Base-by-base conservation (phyloP, 192 early-diverging fungal genomes). In the Umbelopsis sp. region DNA sequence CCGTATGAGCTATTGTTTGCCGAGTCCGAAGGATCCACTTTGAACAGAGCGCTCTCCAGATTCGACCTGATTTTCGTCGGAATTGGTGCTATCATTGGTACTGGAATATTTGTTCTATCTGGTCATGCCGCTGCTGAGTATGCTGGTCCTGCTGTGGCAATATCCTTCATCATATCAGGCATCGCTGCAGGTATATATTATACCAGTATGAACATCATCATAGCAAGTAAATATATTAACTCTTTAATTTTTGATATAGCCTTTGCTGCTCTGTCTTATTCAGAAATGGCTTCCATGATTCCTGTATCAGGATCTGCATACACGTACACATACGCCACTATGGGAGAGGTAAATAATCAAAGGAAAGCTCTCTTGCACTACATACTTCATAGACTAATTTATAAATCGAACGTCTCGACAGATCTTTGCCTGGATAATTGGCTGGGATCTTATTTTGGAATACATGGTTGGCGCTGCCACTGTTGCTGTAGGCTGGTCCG, bases 401-500 rank as follows among this genome's bases (percentile, higher is more conserved):
- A 12, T 30, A 3, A 49, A 3, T 15, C 37, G 16, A 5, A 25
- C 12, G 9, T 10, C n/a, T n/a, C 15, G n/a, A 10, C 41, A 74
- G 64, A 75, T 95, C 22, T 69, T 93, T 21, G 94, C 89, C 1
- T 97, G 95, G 95, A 91, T 93, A 47, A 91, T 95, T 70, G 94
- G 93, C 15, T 97, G 95, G 95, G 91, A 94, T 79, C 77, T 96
- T 44, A 91, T 94, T 12, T 78, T 96, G 30, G 95, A 96, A 80
- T 96, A 94, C 74, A 80, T 94, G 75, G 90, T 95, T 16, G 91
- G 91, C 3, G 90, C 93, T 20, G 91, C 93, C 0, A 90, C 93
- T 16, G 92, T 94, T 51, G 89, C 91, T 22, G 86, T 87, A 10
- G 91, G 93, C 9, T 97, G 93, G 92, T 92, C 93, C 18, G 83